Evolutionary conservation across 2,329 filamentous ascomycete genomes (phyloP), one percentile per base, ranked within the genome.

Genomic region (Apiospora arundinis): DNA sequence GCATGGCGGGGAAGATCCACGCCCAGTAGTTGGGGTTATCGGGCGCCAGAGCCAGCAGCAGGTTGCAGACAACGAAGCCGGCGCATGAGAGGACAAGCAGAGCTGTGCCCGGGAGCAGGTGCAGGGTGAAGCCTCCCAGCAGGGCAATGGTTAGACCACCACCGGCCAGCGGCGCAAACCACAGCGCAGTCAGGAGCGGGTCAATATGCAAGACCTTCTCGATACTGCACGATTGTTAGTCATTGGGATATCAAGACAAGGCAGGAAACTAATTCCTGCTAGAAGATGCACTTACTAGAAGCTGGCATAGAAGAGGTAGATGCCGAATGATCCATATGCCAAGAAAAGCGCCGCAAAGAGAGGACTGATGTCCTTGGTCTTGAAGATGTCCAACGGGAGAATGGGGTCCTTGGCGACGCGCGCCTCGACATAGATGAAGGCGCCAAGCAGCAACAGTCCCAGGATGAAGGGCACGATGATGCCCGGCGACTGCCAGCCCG

Each of bases 1-100:
- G 80, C 89, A 92, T 92, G 70, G 88, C 82, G 0, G 92, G 91
- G 76, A 94, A 93, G n/a, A 92, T 85, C 76, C 87, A 94, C 0
- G 90, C 87, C 92, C 92, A 95, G 83, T 92, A 92, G 71, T 82
- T 85, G 1, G 82, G 84, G 12, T 82, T 83, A 2, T 82, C 77
- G 1, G 91, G 91, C 14, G 90, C 85, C 8, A 92, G 77, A 7
- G 91, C 90, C 72, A 92, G 91, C 0, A 93, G 82, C 0, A 93
- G 80, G 0, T 84, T 84, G 1, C 86, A 83, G 6, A 87, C 78
- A 5, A 92, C 78, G 74, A 87, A 90, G 3, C 89, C 90, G 0
- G 87, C 73, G 12, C 87, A 86, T 1, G 90, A 90, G 48, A 92
- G 83, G 68, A 90, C 77, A 73, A 93, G 84, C 5, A 93, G 82